Evolutionary conservation across 2,329 filamentous ascomycete genomes (phyloP), one percentile per base, ranked within the genome.

Genomic region (Ophiostoma montium): DNA sequence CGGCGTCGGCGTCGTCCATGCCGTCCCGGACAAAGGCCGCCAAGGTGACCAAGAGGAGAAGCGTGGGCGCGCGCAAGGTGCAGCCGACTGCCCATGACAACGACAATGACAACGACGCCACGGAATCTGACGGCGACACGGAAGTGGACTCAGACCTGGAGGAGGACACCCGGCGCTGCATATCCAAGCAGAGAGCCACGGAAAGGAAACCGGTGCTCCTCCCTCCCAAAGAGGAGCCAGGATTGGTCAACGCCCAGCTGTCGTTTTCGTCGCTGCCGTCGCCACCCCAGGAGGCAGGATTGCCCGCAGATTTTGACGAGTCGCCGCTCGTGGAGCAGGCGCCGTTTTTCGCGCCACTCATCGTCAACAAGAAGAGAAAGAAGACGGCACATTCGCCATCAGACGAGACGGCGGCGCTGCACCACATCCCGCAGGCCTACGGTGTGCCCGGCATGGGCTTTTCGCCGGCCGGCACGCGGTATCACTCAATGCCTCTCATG

Each of bases 1-100:
- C 23, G 35, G 15, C 35, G 35, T 3, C 35, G 16, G 4, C 13
- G 35, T 15, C 13, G 6, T n/a, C 15, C 35, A 4, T 36, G 35
- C 35, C 13, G 35, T 10, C 35, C 13, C 13, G 35, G 35, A 36
- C 44, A 10, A 47, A 50, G n/a, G 18, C 46, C 11, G 63, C 64
- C 31, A 64, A 66, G 38, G 65, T 74, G 30, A 62, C 67, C 31
- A 78, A 78, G 60, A 60, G 42, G 8, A 27, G 21, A 70, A 66
- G 57, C 69, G 66, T 16, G 5, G 39, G 39, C 9, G 23, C 39
- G 5, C 39, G 23, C 39, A 8, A 30, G 12, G 39, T 30, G 15
- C 15, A 31, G 6, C 11, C 30, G 6, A 31, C 5, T 13, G 18
- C 12, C 10, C 18, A 48, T 43, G 32, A 32, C 30, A 15, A 27